Evolutionary conservation across 108 stramenopile genomes (phyloP), one percentile per base, ranked within the genome.

Genomic region (Cylindrotheca fusiformis): DNA sequence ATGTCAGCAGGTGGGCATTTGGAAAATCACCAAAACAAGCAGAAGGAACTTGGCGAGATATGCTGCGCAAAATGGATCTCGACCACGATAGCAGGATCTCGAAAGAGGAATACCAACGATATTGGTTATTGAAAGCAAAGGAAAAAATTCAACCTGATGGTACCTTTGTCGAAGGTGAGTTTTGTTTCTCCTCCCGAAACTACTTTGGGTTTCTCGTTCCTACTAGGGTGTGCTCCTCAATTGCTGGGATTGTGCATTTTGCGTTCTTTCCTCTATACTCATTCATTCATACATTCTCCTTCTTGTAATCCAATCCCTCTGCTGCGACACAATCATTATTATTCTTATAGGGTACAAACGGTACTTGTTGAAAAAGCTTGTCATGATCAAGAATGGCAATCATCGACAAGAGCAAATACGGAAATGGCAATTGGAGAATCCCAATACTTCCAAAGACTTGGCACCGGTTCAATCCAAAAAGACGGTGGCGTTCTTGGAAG

Each of bases 101-200:
- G 0, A 44, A 48, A 8, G 59, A 17, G 27, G 59, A 60, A 25
- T 60, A 60, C 22, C 19, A 25, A 8, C n/a, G 17, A 17, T 60
- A 60, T 23, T 60, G 59, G 59, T 31, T 60, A 30, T 10, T 8
- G 18, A n/a, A 60, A 22, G 31, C 59, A 20, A 60, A 60, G 45
- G 44, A 14, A 20, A 60, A 60, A 45, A 60, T 60, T 1, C 59
- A 60, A 25, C 46, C 59, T 18, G 59, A 60, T 8, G 59, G 59
- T 23, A 46, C 59, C 12, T 60, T 60, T 27, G 45, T 60, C 12
- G 31, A 60, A 20, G 51, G 51, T 52, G n/a, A 8, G 23, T 23
- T 23, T 8, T 24, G 14, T 45, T 45, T 17, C 44, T 45, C 44
- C 17, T 45, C 44, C 17, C 44, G 44, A 45, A 45, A 45, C n/a